Evolutionary conservation across 306 rosid genomes (phyloP), one percentile per base, ranked within the genome.

Genomic region (Prunus salicina): DNA sequence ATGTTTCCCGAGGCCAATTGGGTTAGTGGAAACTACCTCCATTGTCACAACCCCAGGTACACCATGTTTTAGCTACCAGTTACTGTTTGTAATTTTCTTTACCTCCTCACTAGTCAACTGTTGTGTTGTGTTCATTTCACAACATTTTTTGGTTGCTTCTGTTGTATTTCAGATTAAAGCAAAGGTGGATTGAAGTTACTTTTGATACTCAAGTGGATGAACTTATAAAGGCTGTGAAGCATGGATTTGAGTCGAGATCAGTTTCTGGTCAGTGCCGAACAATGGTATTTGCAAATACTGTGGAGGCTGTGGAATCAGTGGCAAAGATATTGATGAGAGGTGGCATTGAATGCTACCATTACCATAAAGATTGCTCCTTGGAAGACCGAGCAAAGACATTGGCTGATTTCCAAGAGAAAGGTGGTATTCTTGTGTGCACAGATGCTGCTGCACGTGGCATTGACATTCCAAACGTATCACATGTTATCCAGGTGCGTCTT

Each of bases 361-460:
- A 89, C 87, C 97, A 95, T 82, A 95, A 95, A 81, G 83, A 87
- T 77, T 79, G 96, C 87, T 74, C 92, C 53, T 89, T 92, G 90
- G 99, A 95, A 83, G 97, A 86, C 84, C 93, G 97, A 47, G 84
- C 93, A 64, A 87, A 87, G 73, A 84, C 91, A 72, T 82, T 92
- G 32, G 74, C 84, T 79, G 96, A 89, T 80, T 92, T 95, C 82
- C 81, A 84, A 27, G 85, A 89, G 83, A 89, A 87, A 68, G 99
- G 99, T 81, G 97, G 99, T 62, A 81, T 92, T 87, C 90, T 95
- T 79, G 97, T 92, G 67, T 95, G 97, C 76, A 95, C 99, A 45
- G 99, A 92, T 86, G 97, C 99, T 70, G 99, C 96, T 66, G 93
- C 99, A 27, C 93, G 97, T 72, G 97, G 99, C 53, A 89, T 92